These are phyloP conservation scores for Hysterangium stoloniferum DNA, from an alignment of 768 basidiomycete species.

Conservation along the genomic window DNA sequence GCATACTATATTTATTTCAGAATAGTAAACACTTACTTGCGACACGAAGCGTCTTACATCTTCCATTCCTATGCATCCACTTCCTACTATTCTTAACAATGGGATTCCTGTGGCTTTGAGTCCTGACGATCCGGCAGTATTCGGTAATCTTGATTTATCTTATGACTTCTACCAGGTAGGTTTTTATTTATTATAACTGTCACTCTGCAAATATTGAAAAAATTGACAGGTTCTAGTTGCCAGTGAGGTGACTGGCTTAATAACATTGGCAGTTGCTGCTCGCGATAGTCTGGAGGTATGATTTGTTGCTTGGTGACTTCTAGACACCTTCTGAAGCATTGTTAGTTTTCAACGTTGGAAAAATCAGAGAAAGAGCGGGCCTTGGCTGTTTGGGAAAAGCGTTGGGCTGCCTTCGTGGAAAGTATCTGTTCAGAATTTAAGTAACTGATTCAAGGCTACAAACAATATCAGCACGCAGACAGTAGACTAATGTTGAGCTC, in stretches of 20 bases:
- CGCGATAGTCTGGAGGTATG: slow-evolving; percentile 56
- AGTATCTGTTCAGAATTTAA: too few relatives aligned
- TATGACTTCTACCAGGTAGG: slow-evolving; percentile 72
- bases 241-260: slow-evolving; percentile 58
- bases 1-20: not conserved
- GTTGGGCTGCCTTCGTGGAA: slow-evolving; percentile 41
- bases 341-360: slow-evolving; percentile 46
- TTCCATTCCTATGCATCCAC: slow-evolving; percentile 74
- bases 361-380: slow-evolving; percentile 38
- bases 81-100: slow-evolving; percentile 63
- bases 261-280: slow-evolving; percentile 54
- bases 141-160: slow-evolving; percentile 71
- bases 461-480: too few relatives aligned
- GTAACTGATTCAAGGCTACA: too few relatives aligned
- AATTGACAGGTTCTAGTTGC: slow-evolving; percentile 34
- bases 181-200: not conserved
- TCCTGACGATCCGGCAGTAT: slow-evolving; percentile 71
- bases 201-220: not conserved
- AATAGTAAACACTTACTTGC: too few relatives aligned
- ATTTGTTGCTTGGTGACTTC: not conserved
- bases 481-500: too few relatives aligned
- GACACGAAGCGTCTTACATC: slow-evolving; percentile 56
- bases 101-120: slow-evolving; percentile 64
- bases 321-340: not conserved
- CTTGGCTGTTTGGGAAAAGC: slow-evolving; percentile 36